Conservation (phyloP, 1,139 yeast species). For the Candida pseudoviswanathii region DNA sequence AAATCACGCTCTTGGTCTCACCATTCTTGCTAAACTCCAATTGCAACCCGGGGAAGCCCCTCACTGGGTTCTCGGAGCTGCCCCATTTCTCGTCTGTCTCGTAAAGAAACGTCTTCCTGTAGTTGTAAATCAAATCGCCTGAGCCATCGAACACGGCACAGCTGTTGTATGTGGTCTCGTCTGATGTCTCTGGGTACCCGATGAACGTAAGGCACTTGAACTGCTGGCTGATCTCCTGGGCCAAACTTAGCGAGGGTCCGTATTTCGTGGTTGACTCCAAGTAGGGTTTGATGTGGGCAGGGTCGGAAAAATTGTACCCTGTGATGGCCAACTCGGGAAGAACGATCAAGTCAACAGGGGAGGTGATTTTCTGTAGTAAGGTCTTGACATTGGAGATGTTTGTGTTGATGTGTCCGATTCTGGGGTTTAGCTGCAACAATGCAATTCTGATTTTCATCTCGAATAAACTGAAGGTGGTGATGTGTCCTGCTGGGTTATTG, state of each 20-base stretch:
- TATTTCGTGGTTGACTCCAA: slow-evolving; percentile 43
- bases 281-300: slow-evolving; percentile 59
- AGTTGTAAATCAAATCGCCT: slow-evolving; percentile 65
- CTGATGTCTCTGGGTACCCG: slow-evolving; percentile 73
- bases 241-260: slow-evolving; percentile 60
- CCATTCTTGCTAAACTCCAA: slow-evolving; percentile 25
- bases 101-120: slow-evolving; percentile 77
- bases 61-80: slow-evolving; percentile 63
- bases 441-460: slow-evolving; percentile 51
- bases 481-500: too few relatives aligned
- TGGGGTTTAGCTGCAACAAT: slow-evolving; percentile 68
- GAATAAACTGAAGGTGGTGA: too few relatives aligned
- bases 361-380: slow-evolving; percentile 28
- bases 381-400: slow-evolving; percentile 52
- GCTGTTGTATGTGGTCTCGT: slow-evolving; percentile 55
- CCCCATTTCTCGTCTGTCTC: slow-evolving; percentile 86
- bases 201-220: slow-evolving; percentile 69
- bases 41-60: slow-evolving; percentile 48
- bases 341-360: slow-evolving; percentile 56
- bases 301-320: slow-evolving; percentile 70
- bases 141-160: slow-evolving; percentile 63
- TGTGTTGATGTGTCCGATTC: slow-evolving; percentile 57
- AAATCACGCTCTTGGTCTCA: slow-evolving; percentile 22
- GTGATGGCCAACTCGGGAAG: slow-evolving; percentile 86
- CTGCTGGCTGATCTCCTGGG: slow-evolving; percentile 50